Base-by-base conservation (phyloP, 2,329 filamentous ascomycete genomes). In the Phaeosphaeriaceae sp. region DNA sequence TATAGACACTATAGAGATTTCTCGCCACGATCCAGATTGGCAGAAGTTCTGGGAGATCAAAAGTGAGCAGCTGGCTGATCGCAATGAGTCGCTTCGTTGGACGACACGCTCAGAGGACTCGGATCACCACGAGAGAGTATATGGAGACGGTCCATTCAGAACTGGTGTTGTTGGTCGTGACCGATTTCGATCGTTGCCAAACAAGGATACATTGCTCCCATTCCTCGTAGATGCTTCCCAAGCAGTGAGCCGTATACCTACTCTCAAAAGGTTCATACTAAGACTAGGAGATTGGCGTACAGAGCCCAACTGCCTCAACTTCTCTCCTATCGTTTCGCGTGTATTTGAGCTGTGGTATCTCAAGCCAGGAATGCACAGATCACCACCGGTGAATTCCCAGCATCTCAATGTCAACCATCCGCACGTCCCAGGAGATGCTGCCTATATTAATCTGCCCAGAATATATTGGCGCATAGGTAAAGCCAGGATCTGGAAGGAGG, bases 281-380 rank as follows among this genome's bases (percentile, higher is more conserved):
- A 51, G 45, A n/a, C 49, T 53, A 13, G 52, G 45, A 2, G 10
- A n/a, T 9, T 7, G 9, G 9, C 22, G 6, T 1, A n/a, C 36
- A 22, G 11, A 40, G 13, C 3, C 10, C 11, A 33, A 17, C 4
- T 7, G 33, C 11, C 24, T 55, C 36, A 7, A 41, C 21, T 17
- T 36, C 17, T 47, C 11, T 21, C 51, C 41, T 20, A 47, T 50
- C 7, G 50, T 49, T 1, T 36, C 45, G 5, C 50, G 54, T 22
- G 33, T 53, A 17, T 57, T 54, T 33, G 55, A 57, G 41, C 45
- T 57, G n/a, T 57, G 55, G 55, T 57, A 57, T 49, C 24, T 57
- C 11, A 49, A 53, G 46, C n/a, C 50, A 17, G 55, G 55, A 9
- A 53, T 33, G 40, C 46, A 15, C 46, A 25, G 54, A 48, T 48